Percentiles rank a stretch among this genome's conserved stretches.
These are phyloP conservation scores for Hyaloscypha finlandica DNA, from an alignment of 495 filamentous ascomycete species.

Conservation along the genomic window DNA sequence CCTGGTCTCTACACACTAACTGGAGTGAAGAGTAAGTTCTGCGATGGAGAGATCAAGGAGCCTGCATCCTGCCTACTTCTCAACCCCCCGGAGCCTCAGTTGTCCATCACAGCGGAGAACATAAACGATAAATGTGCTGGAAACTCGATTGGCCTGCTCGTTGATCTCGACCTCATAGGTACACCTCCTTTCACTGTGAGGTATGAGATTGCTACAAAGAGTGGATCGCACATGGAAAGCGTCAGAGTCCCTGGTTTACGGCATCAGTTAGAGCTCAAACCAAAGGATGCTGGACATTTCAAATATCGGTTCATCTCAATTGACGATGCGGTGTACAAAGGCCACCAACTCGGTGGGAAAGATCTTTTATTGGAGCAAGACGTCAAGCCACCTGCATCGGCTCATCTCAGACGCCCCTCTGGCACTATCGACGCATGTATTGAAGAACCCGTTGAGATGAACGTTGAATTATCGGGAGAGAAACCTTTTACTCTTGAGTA, in stretches of 20 bases:
- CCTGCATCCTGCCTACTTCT: constrained; percentile 87
- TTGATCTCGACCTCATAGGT: constrained; percentile 84
- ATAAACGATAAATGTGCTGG: constrained; percentile 93
- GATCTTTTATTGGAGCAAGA: constrained; percentile 75
- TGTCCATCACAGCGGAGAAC: constrained; percentile 71
- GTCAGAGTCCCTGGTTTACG: constrained; percentile 58
- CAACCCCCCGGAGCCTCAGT: constrained; percentile 84
- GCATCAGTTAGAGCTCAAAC: constrained; percentile 81
- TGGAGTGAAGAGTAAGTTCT: constrained; percentile 75
- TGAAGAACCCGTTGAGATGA: constrained; percentile 72
- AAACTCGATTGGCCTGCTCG: constrained; percentile 83
- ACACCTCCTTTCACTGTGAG: constrained; percentile 82
- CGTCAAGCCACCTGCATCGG: constrained; percentile 88
- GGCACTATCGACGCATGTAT: constrained; percentile 69
- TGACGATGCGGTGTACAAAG: constrained; percentile 76
- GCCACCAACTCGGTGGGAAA: constrained; percentile 52
- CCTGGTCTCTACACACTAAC: constrained; percentile 84
- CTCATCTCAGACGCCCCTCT: constrained; percentile 57
- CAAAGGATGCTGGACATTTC: constrained; percentile 78
- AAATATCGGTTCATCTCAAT: constrained; percentile 81
- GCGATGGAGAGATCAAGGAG: constrained; percentile 85
- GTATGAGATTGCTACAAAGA: constrained; percentile 64
- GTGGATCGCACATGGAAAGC: constrained; percentile 32
- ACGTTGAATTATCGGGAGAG: constrained; percentile 76
- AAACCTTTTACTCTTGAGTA: constrained; percentile 88